phyloP scores from a whole-genome alignment of 2,329 filamentous ascomycete genomes.

The Cladosporium phlei region DNA sequence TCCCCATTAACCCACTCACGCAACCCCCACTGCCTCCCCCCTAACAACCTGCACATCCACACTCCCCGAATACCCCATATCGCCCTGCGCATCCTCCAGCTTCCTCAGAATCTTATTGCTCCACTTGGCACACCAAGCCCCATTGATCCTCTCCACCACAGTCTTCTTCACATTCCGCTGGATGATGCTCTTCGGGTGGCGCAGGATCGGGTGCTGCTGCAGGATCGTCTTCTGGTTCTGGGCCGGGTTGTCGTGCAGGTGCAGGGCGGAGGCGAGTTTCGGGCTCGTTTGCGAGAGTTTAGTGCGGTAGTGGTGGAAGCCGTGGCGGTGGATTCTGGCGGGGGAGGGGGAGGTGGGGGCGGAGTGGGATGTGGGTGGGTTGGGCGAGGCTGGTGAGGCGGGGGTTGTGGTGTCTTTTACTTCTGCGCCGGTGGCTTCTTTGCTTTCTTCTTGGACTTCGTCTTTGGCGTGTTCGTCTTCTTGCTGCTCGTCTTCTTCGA shows the following conservation, averaged over 20 bases:
- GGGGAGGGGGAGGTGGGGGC: neutral
- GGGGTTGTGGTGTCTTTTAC: neutral
- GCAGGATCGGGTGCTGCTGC: neutral
- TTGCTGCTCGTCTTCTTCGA: slow-evolving; percentile 8
- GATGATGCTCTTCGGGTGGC: neutral
- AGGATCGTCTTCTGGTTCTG: too few species aligned
- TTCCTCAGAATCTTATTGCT: slow-evolving; percentile 8
- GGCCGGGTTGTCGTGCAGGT: too few species aligned
- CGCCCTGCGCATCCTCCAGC: slow-evolving; percentile 9
- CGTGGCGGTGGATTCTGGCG: neutral
- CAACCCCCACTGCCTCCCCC: too few species aligned
- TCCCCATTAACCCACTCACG: too few species aligned
- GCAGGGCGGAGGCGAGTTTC: neutral
- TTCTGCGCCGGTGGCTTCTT: neutral
- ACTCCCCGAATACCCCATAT: slow-evolving; percentile 12
- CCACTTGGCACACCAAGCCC: slow-evolving; percentile 12
- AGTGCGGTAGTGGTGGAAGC: neutral
- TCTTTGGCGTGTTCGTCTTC: neutral
- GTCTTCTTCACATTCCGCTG: slow-evolving; percentile 9
- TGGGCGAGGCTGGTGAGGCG: neutral
- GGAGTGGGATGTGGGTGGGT: neutral
- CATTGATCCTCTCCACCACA: slow-evolving; percentile 9
- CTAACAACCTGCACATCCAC: too few species aligned
- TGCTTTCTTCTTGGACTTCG: too few species aligned
- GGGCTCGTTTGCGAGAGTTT: slow-evolving; percentile 1